These are phyloP conservation scores for Phytophthora niederhauseri DNA, from an alignment of 352 stramenopile genomes.

Conservation along the genomic window DNA sequence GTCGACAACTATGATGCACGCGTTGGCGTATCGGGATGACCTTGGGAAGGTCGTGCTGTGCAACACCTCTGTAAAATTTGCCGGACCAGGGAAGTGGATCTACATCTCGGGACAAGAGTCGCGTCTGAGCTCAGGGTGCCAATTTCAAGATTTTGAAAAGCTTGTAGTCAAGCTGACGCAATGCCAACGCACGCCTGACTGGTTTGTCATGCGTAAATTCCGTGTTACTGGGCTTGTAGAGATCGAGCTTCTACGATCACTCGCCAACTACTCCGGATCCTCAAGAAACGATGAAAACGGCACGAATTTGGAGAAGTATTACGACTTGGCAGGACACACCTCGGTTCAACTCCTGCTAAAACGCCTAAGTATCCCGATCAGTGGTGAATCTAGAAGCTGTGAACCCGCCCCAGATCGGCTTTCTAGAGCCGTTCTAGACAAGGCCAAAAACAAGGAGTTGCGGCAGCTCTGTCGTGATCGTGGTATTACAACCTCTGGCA, in stretches of 20 bases:
- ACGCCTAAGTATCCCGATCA: not conserved
- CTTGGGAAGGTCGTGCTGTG: slow-evolving; percentile 4
- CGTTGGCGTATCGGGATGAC: slow-evolving; percentile 1
- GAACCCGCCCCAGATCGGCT: not conserved
- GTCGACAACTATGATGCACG: not conserved
- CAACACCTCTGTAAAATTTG: not conserved
- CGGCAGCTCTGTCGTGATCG: not conserved
- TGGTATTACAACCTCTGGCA: not conserved
- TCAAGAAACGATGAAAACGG: slow-evolving; percentile 1
- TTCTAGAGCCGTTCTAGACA: slow-evolving; percentile 1
- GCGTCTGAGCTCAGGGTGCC: not conserved
- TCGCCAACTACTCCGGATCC: not conserved
- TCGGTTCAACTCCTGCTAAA: not conserved
- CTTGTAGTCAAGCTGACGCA: not conserved
- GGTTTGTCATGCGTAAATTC: not conserved
- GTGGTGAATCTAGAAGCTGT: not conserved
- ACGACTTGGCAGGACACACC: not conserved
- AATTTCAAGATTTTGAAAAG: slow-evolving; percentile 1
- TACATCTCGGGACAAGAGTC: not conserved
- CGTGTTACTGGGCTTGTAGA: not conserved
- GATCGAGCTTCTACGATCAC: not conserved
- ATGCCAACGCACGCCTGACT: not conserved
- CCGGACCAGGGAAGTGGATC: not conserved
- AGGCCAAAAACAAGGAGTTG: not conserved
- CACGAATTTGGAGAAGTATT: not conserved